These are phyloP conservation scores for Tetrastigma voinierianum DNA, from an alignment of 164 flowering plant species.

Conservation along the genomic window DNA sequence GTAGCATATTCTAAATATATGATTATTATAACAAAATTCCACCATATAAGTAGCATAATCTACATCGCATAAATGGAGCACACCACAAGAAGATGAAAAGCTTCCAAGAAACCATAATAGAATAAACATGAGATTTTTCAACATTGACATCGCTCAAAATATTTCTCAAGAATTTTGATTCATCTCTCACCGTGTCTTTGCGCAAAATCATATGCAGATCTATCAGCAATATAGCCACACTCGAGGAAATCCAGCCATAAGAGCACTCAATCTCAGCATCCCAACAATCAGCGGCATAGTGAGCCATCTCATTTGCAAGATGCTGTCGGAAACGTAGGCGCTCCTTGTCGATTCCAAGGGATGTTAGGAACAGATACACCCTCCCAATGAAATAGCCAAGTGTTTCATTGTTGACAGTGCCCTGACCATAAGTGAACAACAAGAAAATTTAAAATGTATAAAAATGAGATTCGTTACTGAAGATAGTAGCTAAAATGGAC, in stretches of 20 bases:
- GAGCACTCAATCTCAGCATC: constrained; percentile 99
- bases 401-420: constrained; percentile 89
- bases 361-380: constrained; percentile 81
- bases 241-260: constrained; percentile 98
- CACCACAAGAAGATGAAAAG: background rate
- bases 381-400: constrained; percentile 96
- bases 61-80: background rate
- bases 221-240: constrained; percentile 97
- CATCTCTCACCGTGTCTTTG: constrained; percentile 70
- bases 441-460: too few relatives aligned
- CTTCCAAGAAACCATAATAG: too few relatives aligned
- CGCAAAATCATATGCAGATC: constrained; percentile 90
- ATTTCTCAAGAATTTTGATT: background rate
- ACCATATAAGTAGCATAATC: background rate
- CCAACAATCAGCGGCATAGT: constrained; percentile 99
- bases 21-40: background rate
- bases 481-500: too few relatives aligned
- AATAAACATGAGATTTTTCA: background rate
- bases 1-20: background rate
- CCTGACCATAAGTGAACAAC: constrained; percentile 37
- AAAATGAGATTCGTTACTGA: too few relatives aligned
- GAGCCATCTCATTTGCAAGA: constrained; percentile 98
- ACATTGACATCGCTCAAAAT: background rate
- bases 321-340: constrained; percentile 92
- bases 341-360: constrained; percentile 81